Evolutionary conservation across 1,284 basidiomycete genomes (phyloP).

Genomic region (Stygiomarasmius scandens): DNA sequence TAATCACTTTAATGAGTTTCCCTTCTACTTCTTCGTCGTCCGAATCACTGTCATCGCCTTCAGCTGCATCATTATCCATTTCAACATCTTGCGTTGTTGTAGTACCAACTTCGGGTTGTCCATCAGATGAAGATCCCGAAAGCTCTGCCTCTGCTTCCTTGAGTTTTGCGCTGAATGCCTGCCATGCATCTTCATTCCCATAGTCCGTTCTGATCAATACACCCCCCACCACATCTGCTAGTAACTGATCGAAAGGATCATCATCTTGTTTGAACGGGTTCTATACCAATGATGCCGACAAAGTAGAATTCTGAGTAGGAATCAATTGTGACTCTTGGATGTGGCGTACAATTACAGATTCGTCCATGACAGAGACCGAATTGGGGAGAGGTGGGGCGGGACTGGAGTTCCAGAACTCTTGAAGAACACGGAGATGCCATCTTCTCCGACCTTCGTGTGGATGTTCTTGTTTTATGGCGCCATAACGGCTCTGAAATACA

Average conservation of each 20-base stretch:
- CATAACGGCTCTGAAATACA: slow-evolving; percentile 15
- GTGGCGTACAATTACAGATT: slow-evolving; percentile 7
- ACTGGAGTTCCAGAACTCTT: slow-evolving; percentile 41
- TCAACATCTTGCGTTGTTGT: slow-evolving; percentile 19
- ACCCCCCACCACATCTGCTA: slow-evolving; percentile 44
- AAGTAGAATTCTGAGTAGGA: slow-evolving; percentile 11
- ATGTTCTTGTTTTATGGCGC: slow-evolving; percentile 32
- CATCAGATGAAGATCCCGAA: slow-evolving; percentile 23
- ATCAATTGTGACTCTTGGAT: background rate
- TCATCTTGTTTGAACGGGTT: slow-evolving; percentile 43
- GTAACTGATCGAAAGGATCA: slow-evolving; percentile 46
- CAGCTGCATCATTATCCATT: slow-evolving; percentile 29
- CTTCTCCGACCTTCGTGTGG: slow-evolving; percentile 43
- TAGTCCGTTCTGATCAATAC: slow-evolving; percentile 72
- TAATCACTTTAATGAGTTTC: slow-evolving; percentile 54
- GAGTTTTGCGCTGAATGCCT: slow-evolving; percentile 50
- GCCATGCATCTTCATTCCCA: slow-evolving; percentile 66
- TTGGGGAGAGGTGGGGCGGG: slow-evolving; percentile 10
- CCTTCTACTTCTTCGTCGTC: slow-evolving; percentile 26
- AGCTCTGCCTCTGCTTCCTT: slow-evolving; percentile 55
- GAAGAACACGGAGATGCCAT: slow-evolving; percentile 40
- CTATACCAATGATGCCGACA: slow-evolving; percentile 30
- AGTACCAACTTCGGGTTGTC: slow-evolving; percentile 22
- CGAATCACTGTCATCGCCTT: slow-evolving; percentile 37
- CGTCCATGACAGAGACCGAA: background rate